Conservation (phyloP, 1,284 basidiomycete genomes). For the Leccinum huronense region DNA sequence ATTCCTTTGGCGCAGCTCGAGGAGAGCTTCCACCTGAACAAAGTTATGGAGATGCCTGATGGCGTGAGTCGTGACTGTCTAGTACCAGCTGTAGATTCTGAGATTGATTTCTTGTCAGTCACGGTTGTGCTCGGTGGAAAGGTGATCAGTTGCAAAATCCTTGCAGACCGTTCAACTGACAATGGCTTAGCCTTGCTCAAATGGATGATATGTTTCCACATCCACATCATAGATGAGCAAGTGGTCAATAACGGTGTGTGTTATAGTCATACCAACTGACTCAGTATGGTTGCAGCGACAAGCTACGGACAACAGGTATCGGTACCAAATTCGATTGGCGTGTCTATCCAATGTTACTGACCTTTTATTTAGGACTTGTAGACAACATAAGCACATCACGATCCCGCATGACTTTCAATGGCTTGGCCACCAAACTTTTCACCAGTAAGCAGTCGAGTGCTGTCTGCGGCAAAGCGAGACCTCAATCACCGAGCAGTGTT, state of each 20-base stretch:
- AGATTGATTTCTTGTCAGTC: slow-evolving; percentile 11
- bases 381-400: too few relatives aligned
- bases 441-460: slow-evolving; percentile 64
- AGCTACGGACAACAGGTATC: too few relatives aligned
- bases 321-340: too few relatives aligned
- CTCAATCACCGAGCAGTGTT: too few relatives aligned
- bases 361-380: too few relatives aligned
- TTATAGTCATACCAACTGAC: too few relatives aligned
- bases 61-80: background rate
- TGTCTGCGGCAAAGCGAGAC: background rate
- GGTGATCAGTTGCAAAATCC: slow-evolving; percentile 14
- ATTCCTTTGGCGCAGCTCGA: slow-evolving; percentile 27
- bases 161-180: background rate
- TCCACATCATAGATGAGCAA: slow-evolving; percentile 35
- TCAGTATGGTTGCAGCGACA: too few relatives aligned
- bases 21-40: slow-evolving; percentile 20
- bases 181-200: slow-evolving; percentile 34
- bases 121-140: slow-evolving; percentile 33
- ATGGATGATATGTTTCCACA: slow-evolving; percentile 27
- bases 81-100: background rate
- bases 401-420: too few relatives aligned
- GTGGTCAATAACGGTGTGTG: too few relatives aligned
- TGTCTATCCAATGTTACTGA: too few relatives aligned
- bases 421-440: slow-evolving; percentile 84
- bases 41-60: slow-evolving; percentile 25